phyloP scores from a whole-genome alignment of 345 rosid species.

The Acer campestre region DNA sequence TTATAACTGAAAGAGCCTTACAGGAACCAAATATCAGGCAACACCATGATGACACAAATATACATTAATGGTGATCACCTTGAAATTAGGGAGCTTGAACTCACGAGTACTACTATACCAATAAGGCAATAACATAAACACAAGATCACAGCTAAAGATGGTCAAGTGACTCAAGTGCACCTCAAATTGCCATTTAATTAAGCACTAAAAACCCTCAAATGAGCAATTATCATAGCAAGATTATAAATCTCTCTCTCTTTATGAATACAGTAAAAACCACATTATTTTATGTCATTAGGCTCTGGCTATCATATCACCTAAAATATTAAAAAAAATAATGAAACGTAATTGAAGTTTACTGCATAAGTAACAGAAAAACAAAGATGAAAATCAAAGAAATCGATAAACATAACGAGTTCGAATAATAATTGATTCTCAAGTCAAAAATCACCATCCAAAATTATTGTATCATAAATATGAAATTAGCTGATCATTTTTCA shows the following conservation, averaged over 20 bases:
- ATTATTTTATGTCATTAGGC: not conserved
- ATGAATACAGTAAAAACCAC: not conserved
- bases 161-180: not conserved
- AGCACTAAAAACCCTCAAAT: not conserved
- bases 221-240: not conserved
- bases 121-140: not conserved
- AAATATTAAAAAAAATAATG: not conserved
- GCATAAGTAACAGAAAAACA: not conserved
- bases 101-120: not conserved
- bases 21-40: not conserved
- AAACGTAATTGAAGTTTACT: not conserved
- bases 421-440: not conserved
- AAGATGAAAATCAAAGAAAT: not conserved
- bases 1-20: not conserved
- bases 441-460: not conserved
- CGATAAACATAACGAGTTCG: not conserved
- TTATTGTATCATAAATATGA: not conserved
- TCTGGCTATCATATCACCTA: not conserved
- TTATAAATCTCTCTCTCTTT: not conserved
- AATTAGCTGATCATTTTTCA: not conserved
- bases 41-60: not conserved
- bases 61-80: not conserved
- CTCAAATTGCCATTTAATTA: not conserved
- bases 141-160: not conserved
- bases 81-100: not conserved